A percentile compares a stretch with the other conserved stretches of the same genome.
Conservation (phyloP, 2,329 filamentous ascomycete genomes). For the Diplocarpon rosae region DNA sequence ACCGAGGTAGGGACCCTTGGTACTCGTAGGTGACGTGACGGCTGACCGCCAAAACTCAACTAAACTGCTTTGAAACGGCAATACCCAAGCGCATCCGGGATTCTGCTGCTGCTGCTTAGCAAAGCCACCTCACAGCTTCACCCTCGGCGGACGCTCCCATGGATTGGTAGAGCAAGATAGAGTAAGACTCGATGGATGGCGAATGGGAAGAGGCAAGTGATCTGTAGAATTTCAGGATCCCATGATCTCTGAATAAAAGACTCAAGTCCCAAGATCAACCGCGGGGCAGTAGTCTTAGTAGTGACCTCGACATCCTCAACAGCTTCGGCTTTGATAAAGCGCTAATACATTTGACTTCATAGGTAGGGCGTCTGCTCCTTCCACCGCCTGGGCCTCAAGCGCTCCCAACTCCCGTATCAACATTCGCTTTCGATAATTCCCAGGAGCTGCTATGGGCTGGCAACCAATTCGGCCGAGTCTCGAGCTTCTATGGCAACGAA, state of each 20-base stretch:
- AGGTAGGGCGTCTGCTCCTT: slow-evolving; percentile 75
- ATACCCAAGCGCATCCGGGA: too few relatives aligned
- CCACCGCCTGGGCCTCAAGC: slow-evolving; percentile 64
- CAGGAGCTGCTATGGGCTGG: slow-evolving; percentile 91
- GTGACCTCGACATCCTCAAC: slow-evolving; percentile 6
- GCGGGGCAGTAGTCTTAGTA: slow-evolving; percentile 11
- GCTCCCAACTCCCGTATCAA: slow-evolving; percentile 60
- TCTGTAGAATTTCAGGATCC: neutral
- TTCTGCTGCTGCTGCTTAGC: too few relatives aligned
- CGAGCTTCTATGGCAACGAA: slow-evolving; percentile 78
- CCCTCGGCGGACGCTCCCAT: neutral
- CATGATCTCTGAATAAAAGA: neutral
- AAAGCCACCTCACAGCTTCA: too few relatives aligned
- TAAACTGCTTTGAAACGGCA: too few relatives aligned
- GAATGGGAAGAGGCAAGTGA: slow-evolving; percentile 55
- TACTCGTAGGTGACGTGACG: too few relatives aligned
- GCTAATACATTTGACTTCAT: slow-evolving; percentile 23
- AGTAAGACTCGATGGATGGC: slow-evolving; percentile 41
- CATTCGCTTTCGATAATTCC: slow-evolving; percentile 77
- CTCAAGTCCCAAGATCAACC: neutral
- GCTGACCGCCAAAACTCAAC: too few relatives aligned
- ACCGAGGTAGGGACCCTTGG: too few relatives aligned
- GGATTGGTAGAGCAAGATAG: neutral
- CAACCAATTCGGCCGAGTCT: slow-evolving; percentile 76
- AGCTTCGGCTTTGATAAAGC: slow-evolving; percentile 3